Conservation (phyloP, 2,329 filamentous ascomycete genomes). For the Verticillium dahliae region DNA sequence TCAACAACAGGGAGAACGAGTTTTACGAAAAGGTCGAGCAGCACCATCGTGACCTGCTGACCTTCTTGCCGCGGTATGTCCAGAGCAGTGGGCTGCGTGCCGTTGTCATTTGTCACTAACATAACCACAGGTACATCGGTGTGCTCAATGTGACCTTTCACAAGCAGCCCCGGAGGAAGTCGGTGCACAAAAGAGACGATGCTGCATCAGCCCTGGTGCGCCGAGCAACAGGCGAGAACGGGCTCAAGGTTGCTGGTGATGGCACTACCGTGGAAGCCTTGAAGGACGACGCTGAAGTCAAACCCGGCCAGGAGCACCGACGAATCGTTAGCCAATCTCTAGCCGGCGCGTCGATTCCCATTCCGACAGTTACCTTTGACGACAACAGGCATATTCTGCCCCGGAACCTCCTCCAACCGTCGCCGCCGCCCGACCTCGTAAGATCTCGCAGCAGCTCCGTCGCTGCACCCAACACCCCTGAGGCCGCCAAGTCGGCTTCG, state of each 20-base stretch:
- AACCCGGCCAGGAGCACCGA: constrained; percentile 13
- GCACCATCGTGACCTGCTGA: constrained; percentile 80
- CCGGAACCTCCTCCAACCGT: constrained; percentile 67
- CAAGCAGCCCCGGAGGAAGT: constrained; percentile 66
- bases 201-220: constrained; percentile 14
- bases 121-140: constrained; percentile 74
- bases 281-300: constrained; percentile 6
- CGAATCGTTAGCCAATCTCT: constrained; percentile 69
- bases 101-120: constrained; percentile 2
- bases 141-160: constrained; percentile 95
- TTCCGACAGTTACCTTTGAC: constrained; percentile 87
- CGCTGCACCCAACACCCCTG: constrained; percentile 14
- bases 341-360: constrained; percentile 53
- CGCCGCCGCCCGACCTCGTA: constrained; percentile 25
- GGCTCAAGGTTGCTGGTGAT: constrained; percentile 2
- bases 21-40: constrained; percentile 96
- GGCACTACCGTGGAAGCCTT: background rate
- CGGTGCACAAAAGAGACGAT: constrained; percentile 43
- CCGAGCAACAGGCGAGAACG: constrained; percentile 3
- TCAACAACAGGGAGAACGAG: constrained; percentile 97
- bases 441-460: constrained; percentile 30
- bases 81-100: constrained; percentile 2
- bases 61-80: constrained; percentile 78
- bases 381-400: constrained; percentile 94
- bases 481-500: constrained; percentile 1